Conservation (phyloP, 2,329 filamentous ascomycete species). For the Monosporascus sp. region DNA sequence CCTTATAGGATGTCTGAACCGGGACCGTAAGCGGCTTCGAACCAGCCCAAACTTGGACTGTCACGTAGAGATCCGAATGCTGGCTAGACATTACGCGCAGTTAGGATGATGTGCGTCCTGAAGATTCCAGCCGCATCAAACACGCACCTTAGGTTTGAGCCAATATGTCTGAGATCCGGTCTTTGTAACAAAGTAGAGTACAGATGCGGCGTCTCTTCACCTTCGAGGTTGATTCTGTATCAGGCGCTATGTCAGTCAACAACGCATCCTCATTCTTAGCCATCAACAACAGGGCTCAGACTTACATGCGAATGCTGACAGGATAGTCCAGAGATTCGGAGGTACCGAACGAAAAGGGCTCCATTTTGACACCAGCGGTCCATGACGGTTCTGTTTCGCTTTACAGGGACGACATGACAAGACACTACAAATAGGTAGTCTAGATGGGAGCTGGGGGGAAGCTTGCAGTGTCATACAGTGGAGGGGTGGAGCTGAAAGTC, state of each 20-base stretch:
- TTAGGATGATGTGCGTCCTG: conserved; percentile 9
- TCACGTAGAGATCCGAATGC: conserved; percentile 86
- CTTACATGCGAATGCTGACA: conserved; percentile 61
- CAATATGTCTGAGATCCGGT: conserved; percentile 79
- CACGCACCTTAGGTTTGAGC: conserved; percentile 70
- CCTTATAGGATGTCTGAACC: conserved; percentile 86
- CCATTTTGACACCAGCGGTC: conserved; percentile 52
- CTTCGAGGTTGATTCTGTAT: conserved; percentile 55
- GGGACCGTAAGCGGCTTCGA: conserved; percentile 92
- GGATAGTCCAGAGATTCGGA: conserved; percentile 79
- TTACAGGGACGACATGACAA: not conserved
- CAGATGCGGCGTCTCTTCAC: conserved; percentile 67
- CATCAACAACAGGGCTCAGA: not conserved
- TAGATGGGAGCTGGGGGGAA: not conserved
- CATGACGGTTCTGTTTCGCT: conserved; percentile 7
- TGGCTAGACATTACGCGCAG: conserved; percentile 44
- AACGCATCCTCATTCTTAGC: conserved; percentile 3
- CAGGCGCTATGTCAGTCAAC: conserved; percentile 11
- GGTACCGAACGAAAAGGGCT: conserved; percentile 91
- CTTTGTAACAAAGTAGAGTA: conserved; percentile 74
- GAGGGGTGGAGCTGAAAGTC: not conserved
- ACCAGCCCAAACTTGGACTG: conserved; percentile 89
- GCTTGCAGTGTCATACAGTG: not conserved
- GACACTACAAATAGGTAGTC: not conserved
- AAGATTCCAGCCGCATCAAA: not conserved